phyloP scores from a whole-genome alignment of 2,329 filamentous ascomycete genomes.

The Albophoma yamanashiensis region DNA sequence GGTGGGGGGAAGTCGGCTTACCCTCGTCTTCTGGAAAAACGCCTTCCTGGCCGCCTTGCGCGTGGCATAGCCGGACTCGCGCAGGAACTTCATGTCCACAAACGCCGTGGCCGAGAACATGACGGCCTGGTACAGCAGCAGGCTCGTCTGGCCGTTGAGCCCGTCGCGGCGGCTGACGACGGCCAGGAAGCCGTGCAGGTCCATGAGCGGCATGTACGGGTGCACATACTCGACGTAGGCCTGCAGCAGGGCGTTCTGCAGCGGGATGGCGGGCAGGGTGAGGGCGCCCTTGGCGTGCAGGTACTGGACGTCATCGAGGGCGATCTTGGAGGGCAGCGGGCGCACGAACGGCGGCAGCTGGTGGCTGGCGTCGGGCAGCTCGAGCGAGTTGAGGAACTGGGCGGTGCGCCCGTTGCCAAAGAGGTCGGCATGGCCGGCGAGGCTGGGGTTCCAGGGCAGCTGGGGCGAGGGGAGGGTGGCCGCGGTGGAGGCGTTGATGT shows the following conservation, averaged over 20 bases:
- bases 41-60: constrained; percentile 76
- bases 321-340: constrained; percentile 65
- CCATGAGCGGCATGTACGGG: constrained; percentile 85
- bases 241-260: constrained; percentile 74
- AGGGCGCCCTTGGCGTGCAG: constrained; percentile 77
- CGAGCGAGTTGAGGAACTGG: constrained; percentile 35
- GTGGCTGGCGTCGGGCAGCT: constrained; percentile 31
- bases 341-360: constrained; percentile 63
- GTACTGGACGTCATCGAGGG: constrained; percentile 73
- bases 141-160: constrained; percentile 59
- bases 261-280: constrained; percentile 54
- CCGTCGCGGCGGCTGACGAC: constrained; percentile 58
- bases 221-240: constrained; percentile 85
- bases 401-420: constrained; percentile 28
- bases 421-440: constrained; percentile 18
- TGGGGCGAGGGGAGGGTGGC: constrained; percentile 15
- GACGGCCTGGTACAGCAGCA: constrained; percentile 84
- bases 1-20: constrained; percentile 39
- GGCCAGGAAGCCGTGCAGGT: constrained; percentile 49
- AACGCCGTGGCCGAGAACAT: constrained; percentile 92
- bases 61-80: constrained; percentile 64
- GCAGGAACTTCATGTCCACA: constrained; percentile 68
- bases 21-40: constrained; percentile 82
- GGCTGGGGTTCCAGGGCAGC: constrained; percentile 6
- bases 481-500: constrained; percentile 6